A percentile compares a stretch with the other conserved stretches of the same genome.
Conservation (phyloP, 306 rosid genomes). For the Cotoneaster glaucophyllus region DNA sequence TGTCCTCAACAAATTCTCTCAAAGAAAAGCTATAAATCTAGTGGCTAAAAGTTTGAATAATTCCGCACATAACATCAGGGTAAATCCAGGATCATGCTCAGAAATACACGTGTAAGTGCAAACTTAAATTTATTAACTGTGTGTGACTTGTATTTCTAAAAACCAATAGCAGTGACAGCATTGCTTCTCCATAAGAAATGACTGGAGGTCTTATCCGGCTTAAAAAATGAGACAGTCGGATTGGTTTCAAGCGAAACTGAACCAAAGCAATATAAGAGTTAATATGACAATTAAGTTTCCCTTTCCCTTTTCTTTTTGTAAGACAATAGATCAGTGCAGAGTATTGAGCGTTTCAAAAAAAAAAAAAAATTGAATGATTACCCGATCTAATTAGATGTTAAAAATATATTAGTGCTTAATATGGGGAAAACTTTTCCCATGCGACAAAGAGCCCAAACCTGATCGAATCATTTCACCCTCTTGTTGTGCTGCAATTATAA, state of each 20-base stretch:
- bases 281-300: not conserved
- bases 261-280: not conserved
- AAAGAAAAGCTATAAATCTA: not conserved
- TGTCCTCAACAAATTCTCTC: too few species aligned
- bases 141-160: not conserved
- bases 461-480: not conserved
- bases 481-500: not conserved
- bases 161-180: not conserved
- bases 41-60: not conserved
- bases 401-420: too few species aligned
- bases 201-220: not conserved
- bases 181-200: not conserved
- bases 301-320: not conserved
- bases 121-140: not conserved
- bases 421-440: not conserved
- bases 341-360: not conserved
- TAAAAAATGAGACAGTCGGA: not conserved
- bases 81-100: not conserved
- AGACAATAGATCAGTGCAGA: not conserved
- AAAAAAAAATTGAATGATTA: not conserved
- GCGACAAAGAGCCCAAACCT: not conserved
- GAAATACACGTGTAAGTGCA: not conserved
- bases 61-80: not conserved
- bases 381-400: too few species aligned
- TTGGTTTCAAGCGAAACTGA: not conserved